Percentiles rank a stretch among this genome's conserved stretches.
phyloP scores from a whole-genome alignment of 352 stramenopile species.

The Phytophthora podocarpi region DNA sequence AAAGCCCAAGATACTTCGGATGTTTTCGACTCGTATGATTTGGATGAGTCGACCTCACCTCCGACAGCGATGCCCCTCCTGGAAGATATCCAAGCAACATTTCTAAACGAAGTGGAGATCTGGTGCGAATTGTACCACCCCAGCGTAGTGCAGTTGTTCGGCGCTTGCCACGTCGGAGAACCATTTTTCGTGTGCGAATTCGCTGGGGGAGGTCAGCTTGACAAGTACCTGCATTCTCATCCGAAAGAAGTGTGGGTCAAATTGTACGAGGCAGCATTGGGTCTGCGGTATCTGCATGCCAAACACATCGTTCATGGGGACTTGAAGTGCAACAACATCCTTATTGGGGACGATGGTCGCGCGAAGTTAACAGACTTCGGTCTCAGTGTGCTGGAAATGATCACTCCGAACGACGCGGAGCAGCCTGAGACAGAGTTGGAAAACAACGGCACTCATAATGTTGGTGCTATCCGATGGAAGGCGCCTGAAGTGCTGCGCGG shows the following conservation, averaged over 20 bases:
- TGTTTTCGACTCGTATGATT: no score
- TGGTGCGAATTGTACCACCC: slow-evolving; percentile 27
- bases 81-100: no score
- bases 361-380: slow-evolving; percentile 32
- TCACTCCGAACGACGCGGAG: neutral
- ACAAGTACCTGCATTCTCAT: slow-evolving; percentile 11
- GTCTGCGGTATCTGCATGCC: slow-evolving; percentile 22
- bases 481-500: slow-evolving; percentile 16
- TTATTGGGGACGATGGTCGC: slow-evolving; percentile 13
- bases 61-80: no score
- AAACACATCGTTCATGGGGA: slow-evolving; percentile 25
- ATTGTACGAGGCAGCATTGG: slow-evolving; percentile 22
- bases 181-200: slow-evolving; percentile 31
- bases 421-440: neutral
- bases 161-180: slow-evolving; percentile 17
- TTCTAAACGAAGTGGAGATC: slow-evolving; percentile 23
- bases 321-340: slow-evolving; percentile 34
- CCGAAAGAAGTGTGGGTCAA: slow-evolving; percentile 9
- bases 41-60: no score
- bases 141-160: slow-evolving; percentile 26
- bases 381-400: neutral
- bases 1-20: no score
- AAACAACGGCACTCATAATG: no score
- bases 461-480: slow-evolving; percentile 25
- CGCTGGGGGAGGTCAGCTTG: slow-evolving; percentile 9